Evolutionary conservation across 257 asterid species (phyloP).

Genomic region (Paraleonurus japonicus): DNA sequence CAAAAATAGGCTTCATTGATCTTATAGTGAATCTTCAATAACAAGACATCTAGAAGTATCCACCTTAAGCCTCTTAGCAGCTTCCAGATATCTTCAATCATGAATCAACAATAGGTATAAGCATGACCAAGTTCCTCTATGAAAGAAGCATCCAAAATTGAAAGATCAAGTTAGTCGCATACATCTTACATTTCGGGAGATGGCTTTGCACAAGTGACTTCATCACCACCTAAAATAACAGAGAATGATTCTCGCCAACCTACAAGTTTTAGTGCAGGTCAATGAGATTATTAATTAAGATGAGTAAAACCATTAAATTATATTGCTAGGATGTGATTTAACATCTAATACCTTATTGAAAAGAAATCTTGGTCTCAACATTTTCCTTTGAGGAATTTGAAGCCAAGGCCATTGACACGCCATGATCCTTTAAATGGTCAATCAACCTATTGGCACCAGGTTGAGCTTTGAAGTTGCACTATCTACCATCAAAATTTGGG

Average conservation of each 20-base stretch:
- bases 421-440: conserved; percentile 67
- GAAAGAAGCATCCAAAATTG: conserved; percentile 15
- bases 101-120: conserved; percentile 18
- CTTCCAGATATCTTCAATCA: conserved; percentile 46
- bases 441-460: conserved; percentile 90
- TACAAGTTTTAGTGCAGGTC: conserved; percentile 28
- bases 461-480: conserved; percentile 75
- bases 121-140: not conserved
- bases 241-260: conserved; percentile 91
- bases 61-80: conserved; percentile 65
- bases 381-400: conserved; percentile 75
- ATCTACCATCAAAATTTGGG: conserved; percentile 41
- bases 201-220: conserved; percentile 73
- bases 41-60: conserved; percentile 79
- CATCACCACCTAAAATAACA: conserved; percentile 78
- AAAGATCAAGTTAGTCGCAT: conserved; percentile 13
- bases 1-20: conserved; percentile 5
- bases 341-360: conserved; percentile 56
- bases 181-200: conserved; percentile 82
- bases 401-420: conserved; percentile 79
- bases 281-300: conserved; percentile 11
- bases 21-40: conserved; percentile 90
- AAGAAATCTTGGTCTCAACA: conserved; percentile 65
- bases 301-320: conserved; percentile 3
- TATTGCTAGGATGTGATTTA: not conserved